phyloP scores from a whole-genome alignment of 179 eudicot genomes.

The Spergularia azorica region DNA sequence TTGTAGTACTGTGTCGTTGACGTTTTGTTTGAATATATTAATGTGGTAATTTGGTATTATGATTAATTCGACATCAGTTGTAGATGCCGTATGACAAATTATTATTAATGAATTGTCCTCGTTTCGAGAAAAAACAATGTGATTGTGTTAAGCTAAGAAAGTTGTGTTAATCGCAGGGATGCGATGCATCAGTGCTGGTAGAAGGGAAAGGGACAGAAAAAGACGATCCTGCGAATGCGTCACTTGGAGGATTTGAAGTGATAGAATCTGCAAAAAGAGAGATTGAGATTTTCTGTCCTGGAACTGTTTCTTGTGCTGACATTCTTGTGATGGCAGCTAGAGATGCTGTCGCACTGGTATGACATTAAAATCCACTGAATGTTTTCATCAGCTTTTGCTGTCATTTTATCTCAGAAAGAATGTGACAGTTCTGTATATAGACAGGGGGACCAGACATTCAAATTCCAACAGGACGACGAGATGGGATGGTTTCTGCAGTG shows the following conservation, averaged over 20 bases:
- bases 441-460: constrained; percentile 50
- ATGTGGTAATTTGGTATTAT: too few species aligned
- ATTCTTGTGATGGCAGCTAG: constrained; percentile 59
- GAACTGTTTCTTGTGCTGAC: constrained; percentile 59
- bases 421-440: constrained; percentile 22
- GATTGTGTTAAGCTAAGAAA: background rate
- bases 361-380: background rate
- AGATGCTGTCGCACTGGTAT: constrained; percentile 59
- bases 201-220: constrained; percentile 43
- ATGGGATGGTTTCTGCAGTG: constrained; percentile 40
- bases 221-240: constrained; percentile 40
- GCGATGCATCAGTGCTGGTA: constrained; percentile 48
- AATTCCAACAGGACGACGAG: constrained; percentile 49
- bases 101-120: too few species aligned
- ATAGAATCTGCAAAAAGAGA: constrained; percentile 42
- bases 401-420: background rate
- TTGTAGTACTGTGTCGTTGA: too few species aligned
- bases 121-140: background rate
- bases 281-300: constrained; percentile 52
- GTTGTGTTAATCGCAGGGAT: constrained; percentile 37
- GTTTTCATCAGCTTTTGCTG: background rate
- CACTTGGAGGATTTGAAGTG: constrained; percentile 48
- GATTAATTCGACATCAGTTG: too few species aligned
- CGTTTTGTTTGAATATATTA: too few species aligned
- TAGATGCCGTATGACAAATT: too few species aligned